Conservation (phyloP, 495 filamentous ascomycete genomes). For the Aspergillus coremiiformis region DNA sequence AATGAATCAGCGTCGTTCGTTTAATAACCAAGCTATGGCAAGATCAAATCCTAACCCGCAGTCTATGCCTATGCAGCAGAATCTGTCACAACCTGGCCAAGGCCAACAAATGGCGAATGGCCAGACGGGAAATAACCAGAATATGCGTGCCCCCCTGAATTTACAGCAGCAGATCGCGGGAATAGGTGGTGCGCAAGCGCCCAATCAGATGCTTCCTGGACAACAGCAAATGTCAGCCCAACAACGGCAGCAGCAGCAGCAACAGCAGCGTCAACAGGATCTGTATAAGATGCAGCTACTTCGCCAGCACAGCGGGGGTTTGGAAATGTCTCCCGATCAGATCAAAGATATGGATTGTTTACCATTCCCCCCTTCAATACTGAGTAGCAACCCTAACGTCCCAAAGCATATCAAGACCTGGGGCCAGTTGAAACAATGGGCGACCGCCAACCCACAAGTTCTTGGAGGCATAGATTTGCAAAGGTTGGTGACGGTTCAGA, state of each 20-base stretch:
- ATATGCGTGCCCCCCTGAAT: constrained; percentile 28
- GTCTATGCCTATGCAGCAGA: constrained; percentile 26
- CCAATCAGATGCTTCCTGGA: constrained; percentile 27
- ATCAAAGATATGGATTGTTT: constrained; percentile 41
- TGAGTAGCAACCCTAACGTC: constrained; percentile 32
- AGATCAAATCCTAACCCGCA: constrained; percentile 22
- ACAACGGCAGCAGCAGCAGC: constrained; percentile 27
- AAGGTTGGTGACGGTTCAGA: constrained; percentile 46
- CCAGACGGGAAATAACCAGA: constrained; percentile 30
- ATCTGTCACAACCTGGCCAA: constrained; percentile 29
- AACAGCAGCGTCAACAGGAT: constrained; percentile 32
- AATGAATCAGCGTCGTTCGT: constrained; percentile 25
- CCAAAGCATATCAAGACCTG: constrained; percentile 62
- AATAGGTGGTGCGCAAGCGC: constrained; percentile 25
- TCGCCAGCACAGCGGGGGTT: constrained; percentile 34
- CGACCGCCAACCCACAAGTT: constrained; percentile 41
- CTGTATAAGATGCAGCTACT: constrained; percentile 30
- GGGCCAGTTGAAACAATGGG: constrained; percentile 63
- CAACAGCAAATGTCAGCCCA: constrained; percentile 34
- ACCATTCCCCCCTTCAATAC: constrained; percentile 32
- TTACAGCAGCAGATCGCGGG: constrained; percentile 26
- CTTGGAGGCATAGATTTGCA: constrained; percentile 33
- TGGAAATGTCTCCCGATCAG: constrained; percentile 40
- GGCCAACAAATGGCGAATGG: constrained; percentile 31
- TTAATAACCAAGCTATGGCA: constrained; percentile 23